A percentile compares a stretch with the other conserved stretches of the same genome.
These are phyloP conservation scores for Candida qinlingensis DNA, from an alignment of 805 yeast genomes.

Conservation along the genomic window DNA sequence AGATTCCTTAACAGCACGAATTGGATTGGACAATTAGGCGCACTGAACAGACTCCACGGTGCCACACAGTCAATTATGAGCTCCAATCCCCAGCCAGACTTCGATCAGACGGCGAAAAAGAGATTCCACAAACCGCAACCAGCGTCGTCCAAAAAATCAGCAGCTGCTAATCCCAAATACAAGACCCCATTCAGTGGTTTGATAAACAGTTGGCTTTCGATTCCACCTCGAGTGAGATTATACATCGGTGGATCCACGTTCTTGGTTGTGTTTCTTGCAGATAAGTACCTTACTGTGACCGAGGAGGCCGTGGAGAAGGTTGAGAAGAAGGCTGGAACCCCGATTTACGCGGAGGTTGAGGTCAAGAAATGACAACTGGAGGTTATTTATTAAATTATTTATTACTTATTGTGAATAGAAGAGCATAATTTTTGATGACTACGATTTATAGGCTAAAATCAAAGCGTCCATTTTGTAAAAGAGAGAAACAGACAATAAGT, in stretches of 20 bases:
- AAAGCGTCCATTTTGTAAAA: too few relatives aligned
- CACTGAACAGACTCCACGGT: too few relatives aligned
- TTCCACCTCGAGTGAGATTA: slow-evolving; percentile 22
- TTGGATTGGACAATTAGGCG: too few relatives aligned
- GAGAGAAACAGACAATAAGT: too few relatives aligned
- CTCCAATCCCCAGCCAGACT: too few relatives aligned
- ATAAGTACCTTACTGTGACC: slow-evolving; percentile 16
- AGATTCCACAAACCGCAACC: background rate
- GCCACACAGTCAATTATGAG: too few relatives aligned
- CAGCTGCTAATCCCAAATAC: background rate
- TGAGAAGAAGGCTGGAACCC: background rate
- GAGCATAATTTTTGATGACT: too few relatives aligned
- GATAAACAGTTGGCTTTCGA: slow-evolving; percentile 16
- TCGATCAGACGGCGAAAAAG: background rate
- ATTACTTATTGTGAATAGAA: too few relatives aligned
- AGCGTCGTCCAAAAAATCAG: background rate
- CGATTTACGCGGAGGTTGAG: background rate
- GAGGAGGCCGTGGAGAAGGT: slow-evolving; percentile 7
- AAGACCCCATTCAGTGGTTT: background rate
- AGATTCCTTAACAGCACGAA: too few relatives aligned
- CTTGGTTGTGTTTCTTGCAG: slow-evolving; percentile 23
- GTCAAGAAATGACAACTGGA: background rate
- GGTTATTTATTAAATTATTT: too few relatives aligned
- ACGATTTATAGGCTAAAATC: too few relatives aligned
- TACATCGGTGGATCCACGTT: slow-evolving; percentile 26